Conservation (phyloP, 1,284 basidiomycete genomes). For the Heterobasidion irregulare region DNA sequence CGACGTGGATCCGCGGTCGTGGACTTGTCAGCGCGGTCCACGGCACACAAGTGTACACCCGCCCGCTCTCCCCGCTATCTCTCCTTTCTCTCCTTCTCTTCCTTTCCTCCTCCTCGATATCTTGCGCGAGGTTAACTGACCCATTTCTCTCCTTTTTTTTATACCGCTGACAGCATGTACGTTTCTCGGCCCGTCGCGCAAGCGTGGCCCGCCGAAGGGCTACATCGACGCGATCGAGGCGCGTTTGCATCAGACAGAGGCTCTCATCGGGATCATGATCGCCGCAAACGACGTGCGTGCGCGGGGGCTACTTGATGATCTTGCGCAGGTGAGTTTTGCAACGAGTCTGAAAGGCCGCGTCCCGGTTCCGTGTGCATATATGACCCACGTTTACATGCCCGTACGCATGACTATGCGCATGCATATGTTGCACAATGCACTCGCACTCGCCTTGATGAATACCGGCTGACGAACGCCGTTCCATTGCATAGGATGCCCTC, state of each 20-base stretch:
- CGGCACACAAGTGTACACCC: no score
- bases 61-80: background rate
- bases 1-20: no score
- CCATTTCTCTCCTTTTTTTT: background rate
- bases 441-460: background rate
- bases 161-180: conserved; percentile 49
- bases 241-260: conserved; percentile 80
- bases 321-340: conserved; percentile 31
- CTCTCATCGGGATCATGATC: conserved; percentile 71
- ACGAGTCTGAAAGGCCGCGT: background rate
- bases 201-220: conserved; percentile 80
- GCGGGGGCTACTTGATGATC: conserved; percentile 47
- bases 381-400: no score
- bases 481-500: conserved; percentile 44
- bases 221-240: conserved; percentile 90
- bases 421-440: background rate
- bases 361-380: no score
- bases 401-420: background rate
- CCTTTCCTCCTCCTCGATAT: background rate
- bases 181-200: conserved; percentile 74
- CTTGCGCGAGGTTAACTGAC: background rate
- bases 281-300: conserved; percentile 59
- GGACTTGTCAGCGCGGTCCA: no score
- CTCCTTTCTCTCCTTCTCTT: background rate
- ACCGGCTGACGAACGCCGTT: background rate